phyloP scores from a whole-genome alignment of 305 asterid genomes.

The Fraxinus dipetala region DNA sequence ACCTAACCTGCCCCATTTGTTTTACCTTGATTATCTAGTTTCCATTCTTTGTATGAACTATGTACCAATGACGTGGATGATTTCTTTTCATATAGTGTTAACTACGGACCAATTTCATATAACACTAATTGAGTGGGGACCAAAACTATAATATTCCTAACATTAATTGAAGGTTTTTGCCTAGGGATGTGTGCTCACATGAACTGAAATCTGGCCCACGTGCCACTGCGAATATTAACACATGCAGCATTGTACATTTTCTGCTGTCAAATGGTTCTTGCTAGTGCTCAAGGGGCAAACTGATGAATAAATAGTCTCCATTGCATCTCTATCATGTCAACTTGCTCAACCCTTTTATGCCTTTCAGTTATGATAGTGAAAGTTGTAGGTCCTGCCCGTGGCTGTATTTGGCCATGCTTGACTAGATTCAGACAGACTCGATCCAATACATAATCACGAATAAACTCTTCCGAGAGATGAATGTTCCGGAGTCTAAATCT shows the following conservation, averaged over 20 bases:
- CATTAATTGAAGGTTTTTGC: conserved; percentile 19
- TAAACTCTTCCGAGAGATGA: background rate
- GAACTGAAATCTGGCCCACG: conserved; percentile 30
- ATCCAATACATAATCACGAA: background rate
- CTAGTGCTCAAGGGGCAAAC: conserved; percentile 28
- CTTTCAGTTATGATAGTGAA: background rate
- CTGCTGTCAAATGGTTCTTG: conserved; percentile 21
- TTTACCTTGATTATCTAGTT: background rate
- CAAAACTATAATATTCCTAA: background rate
- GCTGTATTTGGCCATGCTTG: background rate
- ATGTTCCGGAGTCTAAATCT: background rate
- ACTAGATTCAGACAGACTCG: background rate
- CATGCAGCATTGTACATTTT: background rate
- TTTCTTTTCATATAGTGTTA: background rate
- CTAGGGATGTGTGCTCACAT: conserved; percentile 41
- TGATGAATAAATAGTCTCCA: background rate
- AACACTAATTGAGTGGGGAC: background rate
- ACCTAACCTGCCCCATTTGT: background rate
- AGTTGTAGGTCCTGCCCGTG: background rate
- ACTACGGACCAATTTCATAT: background rate
- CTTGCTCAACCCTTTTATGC: background rate
- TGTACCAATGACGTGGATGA: background rate
- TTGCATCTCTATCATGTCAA: conserved; percentile 6
- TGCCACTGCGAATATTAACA: conserved; percentile 15
- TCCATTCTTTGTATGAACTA: background rate